Evolutionary conservation across 139 green algal genomes (phyloP).

Genomic region (Deuterostichococcus epilithicus): DNA sequence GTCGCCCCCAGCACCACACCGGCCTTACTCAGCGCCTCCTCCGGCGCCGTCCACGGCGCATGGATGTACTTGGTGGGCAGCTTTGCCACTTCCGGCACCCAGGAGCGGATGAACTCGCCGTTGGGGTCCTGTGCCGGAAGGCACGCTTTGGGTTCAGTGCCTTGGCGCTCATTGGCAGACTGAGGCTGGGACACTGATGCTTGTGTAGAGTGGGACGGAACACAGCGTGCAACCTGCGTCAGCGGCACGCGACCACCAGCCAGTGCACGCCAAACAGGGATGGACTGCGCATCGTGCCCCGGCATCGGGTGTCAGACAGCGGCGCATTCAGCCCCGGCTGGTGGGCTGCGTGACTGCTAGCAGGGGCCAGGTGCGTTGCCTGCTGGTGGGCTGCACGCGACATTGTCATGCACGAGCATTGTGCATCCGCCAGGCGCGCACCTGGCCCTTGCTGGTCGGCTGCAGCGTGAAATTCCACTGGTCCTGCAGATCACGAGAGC

Average conservation of each 20-base stretch:
- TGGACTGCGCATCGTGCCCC: too few relatives aligned
- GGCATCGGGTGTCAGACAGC: too few relatives aligned
- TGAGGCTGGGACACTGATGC: neutral
- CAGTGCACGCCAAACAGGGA: too few relatives aligned
- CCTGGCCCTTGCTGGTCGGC: conserved; percentile 38
- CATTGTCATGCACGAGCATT: neutral
- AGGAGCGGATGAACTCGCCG: conserved; percentile 51
- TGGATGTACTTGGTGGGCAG: conserved; percentile 45
- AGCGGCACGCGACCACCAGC: too few relatives aligned
- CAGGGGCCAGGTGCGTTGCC: too few relatives aligned
- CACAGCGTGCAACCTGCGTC: neutral
- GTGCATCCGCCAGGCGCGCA: neutral
- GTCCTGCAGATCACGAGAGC: too few relatives aligned
- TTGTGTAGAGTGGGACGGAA: neutral
- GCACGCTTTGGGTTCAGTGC: too few relatives aligned
- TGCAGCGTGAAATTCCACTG: conserved; percentile 65
- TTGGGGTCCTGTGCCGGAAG: conserved; percentile 59
- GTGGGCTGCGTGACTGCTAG: too few relatives aligned
- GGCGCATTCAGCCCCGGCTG: too few relatives aligned
- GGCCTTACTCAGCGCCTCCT: conserved; percentile 27
- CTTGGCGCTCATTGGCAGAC: too few relatives aligned
- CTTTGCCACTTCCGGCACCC: conserved; percentile 54
- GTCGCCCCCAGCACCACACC: conserved; percentile 35
- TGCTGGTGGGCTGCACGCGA: too few relatives aligned
- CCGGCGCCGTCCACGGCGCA: conserved; percentile 46